Base-by-base conservation (phyloP, 352 stramenopile genomes). In the Globisporangium paddicum region DNA sequence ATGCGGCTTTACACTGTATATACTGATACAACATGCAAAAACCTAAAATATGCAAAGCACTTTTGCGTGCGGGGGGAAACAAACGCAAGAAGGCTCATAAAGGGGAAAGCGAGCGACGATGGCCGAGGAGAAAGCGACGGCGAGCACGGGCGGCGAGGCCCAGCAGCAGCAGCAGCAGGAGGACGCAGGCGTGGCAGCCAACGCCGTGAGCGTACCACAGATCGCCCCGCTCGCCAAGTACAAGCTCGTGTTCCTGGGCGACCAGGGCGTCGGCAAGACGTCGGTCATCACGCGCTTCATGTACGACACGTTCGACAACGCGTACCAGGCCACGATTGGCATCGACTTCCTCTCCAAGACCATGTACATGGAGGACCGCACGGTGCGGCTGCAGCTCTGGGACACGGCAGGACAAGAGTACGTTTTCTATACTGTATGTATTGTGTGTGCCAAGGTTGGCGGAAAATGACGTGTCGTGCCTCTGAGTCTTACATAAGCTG, bases 291-390 rank as follows among this genome's bases (percentile, higher is more conserved):
- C 97, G 55, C 82, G 97, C 55, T 99, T 99, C 75, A 99, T 99
- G 89, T 98, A 98, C 74, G 94, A 98, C 76, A 98, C 87, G 49
- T 98, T 98, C 68, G 94, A 98, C 78, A 97, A 97, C 68, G 94
- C 95, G 64, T 98, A 98, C 75, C 93, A 98, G 73, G 97, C 97
- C 45, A 99, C 98, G 2, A 99, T 99, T 69, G 98, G 98, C 47
- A 99, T 99, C 69, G 98, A 99, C 72, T 99, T 99, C 59, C 72
- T 99, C 21, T 99, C 95, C 63, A 99, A 99, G 79, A 99, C 98
- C 41, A 98, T 99, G 92, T 98, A 98, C 66, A 87, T 98, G 74
- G 90, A 99, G 71, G 97, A 99, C 69, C 90, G 97, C 56, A 99
- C 97, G 0, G 96, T 99, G 55, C 87, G 97, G 32, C 79, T 99